Evolutionary conservation across 2,329 filamentous ascomycete genomes (phyloP).

Genomic region (Alternaria arbusti): DNA sequence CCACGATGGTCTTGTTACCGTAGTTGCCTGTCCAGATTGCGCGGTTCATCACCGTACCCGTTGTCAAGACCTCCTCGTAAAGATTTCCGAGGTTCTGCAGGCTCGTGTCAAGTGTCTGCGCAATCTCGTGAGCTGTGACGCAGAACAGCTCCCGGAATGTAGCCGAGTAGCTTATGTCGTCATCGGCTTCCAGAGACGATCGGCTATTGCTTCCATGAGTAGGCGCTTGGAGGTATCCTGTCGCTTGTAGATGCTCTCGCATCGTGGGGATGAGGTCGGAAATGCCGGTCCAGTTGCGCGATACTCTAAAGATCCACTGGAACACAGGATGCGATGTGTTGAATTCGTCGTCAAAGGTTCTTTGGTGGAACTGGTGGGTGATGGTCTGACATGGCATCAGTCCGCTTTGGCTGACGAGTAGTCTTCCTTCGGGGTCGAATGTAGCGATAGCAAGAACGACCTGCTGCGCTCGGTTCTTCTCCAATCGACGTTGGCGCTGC

Average conservation of each 20-base stretch:
- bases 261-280: slow-evolving; percentile 73
- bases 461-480: slow-evolving; percentile 58
- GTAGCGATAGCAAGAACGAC: slow-evolving; percentile 65
- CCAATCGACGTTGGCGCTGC: slow-evolving; percentile 46
- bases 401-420: slow-evolving; percentile 74
- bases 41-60: slow-evolving; percentile 65
- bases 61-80: slow-evolving; percentile 77
- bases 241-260: slow-evolving; percentile 71
- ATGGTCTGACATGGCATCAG: slow-evolving; percentile 76
- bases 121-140: slow-evolving; percentile 76
- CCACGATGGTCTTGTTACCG: slow-evolving; percentile 31
- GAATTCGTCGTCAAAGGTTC: slow-evolving; percentile 74
- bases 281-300: slow-evolving; percentile 76
- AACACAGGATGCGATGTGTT: slow-evolving; percentile 79
- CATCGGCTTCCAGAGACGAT: slow-evolving; percentile 46
- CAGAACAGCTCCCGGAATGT: slow-evolving; percentile 86
- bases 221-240: slow-evolving; percentile 32
- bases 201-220: slow-evolving; percentile 23
- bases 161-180: slow-evolving; percentile 73
- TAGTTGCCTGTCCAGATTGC: slow-evolving; percentile 58
- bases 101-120: slow-evolving; percentile 68
- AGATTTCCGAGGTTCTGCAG: slow-evolving; percentile 71
- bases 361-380: slow-evolving; percentile 63
- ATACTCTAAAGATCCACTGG: slow-evolving; percentile 85
- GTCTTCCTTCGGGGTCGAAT: slow-evolving; percentile 70